Percentiles rank a stretch among this genome's conserved stretches.
Conservation (phyloP, 495 filamentous ascomycete genomes). For the Viridothelium virens region DNA sequence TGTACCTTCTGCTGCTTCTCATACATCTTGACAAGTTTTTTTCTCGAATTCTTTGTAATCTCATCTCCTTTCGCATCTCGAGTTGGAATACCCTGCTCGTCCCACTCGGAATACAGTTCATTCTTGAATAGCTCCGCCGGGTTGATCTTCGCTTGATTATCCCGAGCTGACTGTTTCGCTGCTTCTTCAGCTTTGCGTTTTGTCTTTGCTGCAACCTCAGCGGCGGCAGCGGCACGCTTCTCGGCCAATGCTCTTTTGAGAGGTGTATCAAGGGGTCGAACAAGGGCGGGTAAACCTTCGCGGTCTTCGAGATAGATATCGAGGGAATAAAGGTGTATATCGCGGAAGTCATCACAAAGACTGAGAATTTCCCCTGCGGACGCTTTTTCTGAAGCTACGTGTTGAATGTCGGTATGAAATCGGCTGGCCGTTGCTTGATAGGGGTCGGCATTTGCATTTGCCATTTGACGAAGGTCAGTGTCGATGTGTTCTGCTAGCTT, state of each 20-base stretch:
- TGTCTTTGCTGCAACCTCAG: slow-evolving; percentile 45
- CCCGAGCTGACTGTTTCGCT: slow-evolving; percentile 50
- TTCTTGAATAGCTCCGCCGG: slow-evolving; percentile 42
- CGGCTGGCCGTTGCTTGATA: slow-evolving; percentile 31
- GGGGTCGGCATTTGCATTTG: slow-evolving; percentile 19
- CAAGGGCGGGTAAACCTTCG: slow-evolving; percentile 60
- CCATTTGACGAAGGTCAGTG: slow-evolving; percentile 20
- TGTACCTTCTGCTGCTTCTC: slow-evolving; percentile 52
- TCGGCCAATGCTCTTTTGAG: slow-evolving; percentile 66
- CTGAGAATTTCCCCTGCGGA: slow-evolving; percentile 34
- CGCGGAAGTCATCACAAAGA: slow-evolving; percentile 72
- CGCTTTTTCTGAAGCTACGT: slow-evolving; percentile 26
- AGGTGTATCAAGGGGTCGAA: slow-evolving; percentile 71
- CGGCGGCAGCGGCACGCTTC: slow-evolving; percentile 38
- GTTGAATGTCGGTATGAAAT: slow-evolving; percentile 30
- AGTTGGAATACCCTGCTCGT: slow-evolving; percentile 75
- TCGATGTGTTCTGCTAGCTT: slow-evolving; percentile 16
- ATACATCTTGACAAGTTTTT: slow-evolving; percentile 90
- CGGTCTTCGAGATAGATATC: slow-evolving; percentile 87
- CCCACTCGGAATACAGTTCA: slow-evolving; percentile 74
- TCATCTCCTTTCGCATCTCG: slow-evolving; percentile 68
- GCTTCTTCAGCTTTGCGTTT: slow-evolving; percentile 50
- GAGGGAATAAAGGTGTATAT: slow-evolving; percentile 67
- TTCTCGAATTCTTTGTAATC: slow-evolving; percentile 67
- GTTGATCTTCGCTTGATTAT: slow-evolving; percentile 62